phyloP scores from a whole-genome alignment of 2,329 filamentous ascomycete genomes.

The Aspergillus fumigatus region DNA sequence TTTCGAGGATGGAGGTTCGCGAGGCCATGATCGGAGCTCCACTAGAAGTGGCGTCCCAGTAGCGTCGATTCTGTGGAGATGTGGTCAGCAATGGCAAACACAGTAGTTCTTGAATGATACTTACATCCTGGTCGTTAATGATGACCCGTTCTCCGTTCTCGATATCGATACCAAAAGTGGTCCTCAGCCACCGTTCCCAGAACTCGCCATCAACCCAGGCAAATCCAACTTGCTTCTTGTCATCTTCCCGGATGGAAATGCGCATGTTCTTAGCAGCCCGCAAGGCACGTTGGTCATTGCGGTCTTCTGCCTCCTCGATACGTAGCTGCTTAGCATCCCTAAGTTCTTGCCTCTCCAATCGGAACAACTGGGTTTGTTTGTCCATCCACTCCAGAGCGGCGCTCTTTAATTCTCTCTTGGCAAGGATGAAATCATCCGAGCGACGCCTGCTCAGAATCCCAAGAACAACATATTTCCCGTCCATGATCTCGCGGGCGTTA shows the following conservation, averaged over 20 bases:
- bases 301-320: constrained; percentile 93
- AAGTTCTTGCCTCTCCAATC: constrained; percentile 87
- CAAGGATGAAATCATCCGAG: constrained; percentile 69
- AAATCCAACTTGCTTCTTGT: constrained; percentile 85
- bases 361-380: constrained; percentile 85
- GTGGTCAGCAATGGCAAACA: not conserved
- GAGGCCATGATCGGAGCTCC: constrained; percentile 87
- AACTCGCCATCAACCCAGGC: constrained; percentile 97
- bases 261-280: constrained; percentile 83
- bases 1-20: constrained; percentile 86
- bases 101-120: constrained; percentile 31
- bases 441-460: constrained; percentile 79
- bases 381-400: constrained; percentile 98
- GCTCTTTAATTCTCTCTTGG: constrained; percentile 87
- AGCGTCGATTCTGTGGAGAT: constrained; percentile 68
- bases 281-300: constrained; percentile 81
- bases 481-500: constrained; percentile 93
- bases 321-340: constrained; percentile 91
- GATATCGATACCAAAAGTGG: constrained; percentile 90
- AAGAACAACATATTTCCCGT: constrained; percentile 88
- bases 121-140: constrained; percentile 95
- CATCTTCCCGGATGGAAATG: constrained; percentile 83
- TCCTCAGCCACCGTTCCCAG: constrained; percentile 94
- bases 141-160: constrained; percentile 84
- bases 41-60: constrained; percentile 89